These are phyloP conservation scores for Bruguiera parviflora DNA, from an alignment of 345 rosid genomes.

Conservation along the genomic window DNA sequence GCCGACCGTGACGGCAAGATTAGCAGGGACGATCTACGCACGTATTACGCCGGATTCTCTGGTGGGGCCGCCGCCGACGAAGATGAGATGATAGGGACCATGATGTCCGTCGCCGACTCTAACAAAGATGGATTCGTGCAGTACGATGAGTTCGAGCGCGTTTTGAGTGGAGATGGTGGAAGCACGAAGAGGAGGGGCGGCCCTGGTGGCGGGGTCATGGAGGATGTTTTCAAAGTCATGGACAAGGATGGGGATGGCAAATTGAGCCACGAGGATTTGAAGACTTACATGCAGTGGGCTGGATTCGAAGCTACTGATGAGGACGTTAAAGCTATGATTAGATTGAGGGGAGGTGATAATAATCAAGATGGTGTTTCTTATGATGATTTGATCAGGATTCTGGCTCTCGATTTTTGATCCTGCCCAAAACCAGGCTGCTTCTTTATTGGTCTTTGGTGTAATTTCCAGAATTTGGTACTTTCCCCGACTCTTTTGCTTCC, in stretches of 20 bases:
- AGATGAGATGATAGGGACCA: constrained; percentile 49
- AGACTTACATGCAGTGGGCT: constrained; percentile 60
- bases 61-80: constrained; percentile 17
- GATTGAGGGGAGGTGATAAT: constrained; percentile 49
- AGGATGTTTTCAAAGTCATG: constrained; percentile 70
- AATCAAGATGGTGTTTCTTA: constrained; percentile 44
- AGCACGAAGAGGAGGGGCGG: not conserved
- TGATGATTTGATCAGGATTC: constrained; percentile 53
- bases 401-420: constrained; percentile 29
- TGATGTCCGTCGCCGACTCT: constrained; percentile 74
- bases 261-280: constrained; percentile 59
- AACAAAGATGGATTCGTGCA: constrained; percentile 81
- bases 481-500: too few relatives aligned
- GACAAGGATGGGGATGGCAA: constrained; percentile 84
- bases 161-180: constrained; percentile 1
- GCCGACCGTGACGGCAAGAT: constrained; percentile 84
- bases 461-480: too few relatives aligned
- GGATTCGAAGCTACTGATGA: constrained; percentile 57
- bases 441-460: too few relatives aligned
- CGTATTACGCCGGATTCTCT: constrained; percentile 48
- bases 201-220: constrained; percentile 4
- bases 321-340: constrained; percentile 68
- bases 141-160: constrained; percentile 72
- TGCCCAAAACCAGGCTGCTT: too few relatives aligned
- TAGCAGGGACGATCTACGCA: constrained; percentile 61